phyloP scores from a whole-genome alignment of 257 asterid genomes.

The Dorcoceras hygrometricum region DNA sequence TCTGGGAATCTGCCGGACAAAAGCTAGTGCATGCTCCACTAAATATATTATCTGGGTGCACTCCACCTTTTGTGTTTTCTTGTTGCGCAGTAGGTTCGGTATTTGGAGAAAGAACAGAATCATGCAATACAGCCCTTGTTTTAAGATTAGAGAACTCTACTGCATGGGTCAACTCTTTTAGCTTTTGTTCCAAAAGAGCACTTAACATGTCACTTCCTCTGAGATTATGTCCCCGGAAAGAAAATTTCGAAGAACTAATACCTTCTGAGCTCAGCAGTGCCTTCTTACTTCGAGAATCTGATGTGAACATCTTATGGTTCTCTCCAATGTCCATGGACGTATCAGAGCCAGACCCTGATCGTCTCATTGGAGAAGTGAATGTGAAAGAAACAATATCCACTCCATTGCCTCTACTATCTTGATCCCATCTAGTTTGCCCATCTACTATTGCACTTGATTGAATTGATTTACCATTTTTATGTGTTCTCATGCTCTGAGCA shows the following conservation, averaged over 20 bases:
- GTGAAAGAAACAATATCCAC: constrained; percentile 81
- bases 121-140: constrained; percentile 30
- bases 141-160: constrained; percentile 54
- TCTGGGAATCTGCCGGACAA: constrained; percentile 30
- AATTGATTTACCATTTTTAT: constrained; percentile 35
- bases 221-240: constrained; percentile 37
- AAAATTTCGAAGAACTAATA: constrained; percentile 32
- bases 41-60: constrained; percentile 33
- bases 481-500: constrained; percentile 28
- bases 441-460: constrained; percentile 35
- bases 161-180: constrained; percentile 58
- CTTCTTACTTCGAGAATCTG: constrained; percentile 45
- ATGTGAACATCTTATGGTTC: constrained; percentile 31
- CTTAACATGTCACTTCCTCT: constrained; percentile 63
- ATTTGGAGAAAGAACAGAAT: constrained; percentile 23
- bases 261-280: constrained; percentile 36
- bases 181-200: constrained; percentile 79
- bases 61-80: constrained; percentile 28
- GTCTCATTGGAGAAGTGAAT: constrained; percentile 73
- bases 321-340: constrained; percentile 37
- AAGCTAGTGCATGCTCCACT: constrained; percentile 27
- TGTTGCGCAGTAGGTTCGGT: constrained; percentile 35
- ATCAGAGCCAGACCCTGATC: constrained; percentile 36
- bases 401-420: constrained; percentile 44
- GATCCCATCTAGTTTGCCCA: constrained; percentile 40